Evolutionary conservation across 805 yeast species (phyloP).

Genomic region (Cyberlindnera xishuangbannaensis): DNA sequence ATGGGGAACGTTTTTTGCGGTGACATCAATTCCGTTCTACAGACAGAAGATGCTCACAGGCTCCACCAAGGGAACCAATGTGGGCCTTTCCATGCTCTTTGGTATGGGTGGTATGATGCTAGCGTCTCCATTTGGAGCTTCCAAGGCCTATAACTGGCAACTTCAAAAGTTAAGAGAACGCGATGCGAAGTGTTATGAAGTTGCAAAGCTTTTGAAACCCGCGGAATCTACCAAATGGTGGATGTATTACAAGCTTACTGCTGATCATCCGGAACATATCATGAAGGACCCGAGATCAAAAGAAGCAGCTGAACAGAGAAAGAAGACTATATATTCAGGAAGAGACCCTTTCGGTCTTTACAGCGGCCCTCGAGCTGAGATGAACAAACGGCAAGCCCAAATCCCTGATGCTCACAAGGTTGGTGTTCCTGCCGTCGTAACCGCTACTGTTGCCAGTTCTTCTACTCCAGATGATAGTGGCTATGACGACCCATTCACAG

Average conservation of each 20-base stretch:
- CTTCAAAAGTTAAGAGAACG: slow-evolving; percentile 26
- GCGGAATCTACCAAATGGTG: slow-evolving; percentile 39
- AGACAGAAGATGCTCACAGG: slow-evolving; percentile 30
- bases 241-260: slow-evolving; percentile 46
- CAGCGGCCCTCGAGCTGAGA: slow-evolving; percentile 27
- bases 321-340: slow-evolving; percentile 27
- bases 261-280: slow-evolving; percentile 43
- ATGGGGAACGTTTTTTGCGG: slow-evolving; percentile 35
- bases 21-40: slow-evolving; percentile 39
- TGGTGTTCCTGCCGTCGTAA: too few relatives aligned
- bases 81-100: slow-evolving; percentile 35
- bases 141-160: slow-evolving; percentile 28
- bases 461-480: slow-evolving; percentile 11
- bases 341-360: slow-evolving; percentile 35
- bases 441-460: too few relatives aligned
- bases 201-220: slow-evolving; percentile 25
- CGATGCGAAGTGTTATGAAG: slow-evolving; percentile 29
- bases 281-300: slow-evolving; percentile 50
- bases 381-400: slow-evolving; percentile 14
- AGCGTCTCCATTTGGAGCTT: slow-evolving; percentile 28
- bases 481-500: too few relatives aligned
- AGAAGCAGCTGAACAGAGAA: slow-evolving; percentile 25
- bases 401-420: too few relatives aligned
- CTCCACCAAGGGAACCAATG: slow-evolving; percentile 32
- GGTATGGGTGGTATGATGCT: slow-evolving; percentile 36